Base-by-base conservation (phyloP, 2,329 filamentous ascomycete species). In the Bipolaris zeicola region DNA sequence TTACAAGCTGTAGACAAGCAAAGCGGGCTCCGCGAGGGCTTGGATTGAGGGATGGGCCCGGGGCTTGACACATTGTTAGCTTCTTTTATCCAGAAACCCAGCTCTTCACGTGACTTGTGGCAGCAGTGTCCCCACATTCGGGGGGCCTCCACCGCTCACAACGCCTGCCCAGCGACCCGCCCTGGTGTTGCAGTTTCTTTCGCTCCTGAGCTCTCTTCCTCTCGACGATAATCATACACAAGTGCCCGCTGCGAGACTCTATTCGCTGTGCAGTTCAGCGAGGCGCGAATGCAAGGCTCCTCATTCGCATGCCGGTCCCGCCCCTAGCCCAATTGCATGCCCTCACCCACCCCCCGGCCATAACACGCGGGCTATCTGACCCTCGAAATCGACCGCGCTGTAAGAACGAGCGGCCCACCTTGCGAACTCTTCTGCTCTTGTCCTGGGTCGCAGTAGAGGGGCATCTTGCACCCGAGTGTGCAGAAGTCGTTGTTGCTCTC, bases 271-370 rank as follows among this genome's bases (percentile, higher is more conserved):
- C 55, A 47, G 60, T 49, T 58, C 52, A 46, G 43, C 53, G 60
- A 66, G 64, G 70, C 71, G 70, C 70, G 69, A 67, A 71, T 72
- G 69, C 66, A 64, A 72, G 60, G 52, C 64, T 57, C 55, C 66
- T 68, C 57, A 75, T 69, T 74, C 70, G 65, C 64, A 66, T 67
- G 70, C 63, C 61, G 65, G 62, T 61, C 62, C 64, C 65, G 63
- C 65, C 66, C 67, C 61, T 68, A 73, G 67, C 64, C 71, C 70
- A 72, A 72, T 72, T 69, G 63, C 65, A 58, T 68, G 60, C 63
- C 59, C 62, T 51, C 61, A 56, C 44, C 60, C 60, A 68, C 64
- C 69, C 26, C 51, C 65, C 62, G 70, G 64, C 64, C 60, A 67
- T 66, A 68, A 55, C 57, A 73, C 71, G 66, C 68, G 62, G 57